Percentiles rank a stretch among this genome's conserved stretches.
Conservation (phyloP, 2,329 filamentous ascomycete genomes). For the Hypocrella siamensis region DNA sequence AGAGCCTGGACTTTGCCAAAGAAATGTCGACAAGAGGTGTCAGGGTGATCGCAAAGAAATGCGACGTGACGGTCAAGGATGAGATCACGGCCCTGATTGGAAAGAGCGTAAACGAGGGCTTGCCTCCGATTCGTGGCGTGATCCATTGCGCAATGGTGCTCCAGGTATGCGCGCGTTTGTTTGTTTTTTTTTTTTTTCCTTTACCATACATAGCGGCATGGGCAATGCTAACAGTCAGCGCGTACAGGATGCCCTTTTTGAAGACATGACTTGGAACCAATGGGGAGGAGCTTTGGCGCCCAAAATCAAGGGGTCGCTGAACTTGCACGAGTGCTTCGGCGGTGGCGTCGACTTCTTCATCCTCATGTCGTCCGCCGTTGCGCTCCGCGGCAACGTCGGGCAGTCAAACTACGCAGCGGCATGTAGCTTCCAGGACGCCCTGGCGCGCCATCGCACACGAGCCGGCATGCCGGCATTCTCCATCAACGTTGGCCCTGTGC, state of each 20-base stretch:
- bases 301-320: slow-evolving; percentile 21
- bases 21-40: slow-evolving; percentile 19
- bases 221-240: not conserved
- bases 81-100: slow-evolving; percentile 6
- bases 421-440: slow-evolving; percentile 18
- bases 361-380: slow-evolving; percentile 20
- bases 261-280: slow-evolving; percentile 20
- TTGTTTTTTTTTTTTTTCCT: no score
- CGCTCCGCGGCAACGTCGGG: slow-evolving; percentile 16
- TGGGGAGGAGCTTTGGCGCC: slow-evolving; percentile 22
- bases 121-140: slow-evolving; percentile 20
- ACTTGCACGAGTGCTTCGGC: slow-evolving; percentile 19
- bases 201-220: not conserved
- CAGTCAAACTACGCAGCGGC: slow-evolving; percentile 24
- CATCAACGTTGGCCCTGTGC: slow-evolving; percentile 11
- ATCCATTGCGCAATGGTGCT: slow-evolving; percentile 24
- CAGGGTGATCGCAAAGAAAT: slow-evolving; percentile 22
- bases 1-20: slow-evolving; percentile 13
- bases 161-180: no score
- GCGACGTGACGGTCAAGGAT: slow-evolving; percentile 24
- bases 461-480: slow-evolving; percentile 2
- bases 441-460: slow-evolving; percentile 10
- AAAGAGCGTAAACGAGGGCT: not conserved
- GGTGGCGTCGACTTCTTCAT: slow-evolving; percentile 22
- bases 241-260: slow-evolving; percentile 13